Conservation (phyloP, 805 yeast species). For the Candida corydali region DNA sequence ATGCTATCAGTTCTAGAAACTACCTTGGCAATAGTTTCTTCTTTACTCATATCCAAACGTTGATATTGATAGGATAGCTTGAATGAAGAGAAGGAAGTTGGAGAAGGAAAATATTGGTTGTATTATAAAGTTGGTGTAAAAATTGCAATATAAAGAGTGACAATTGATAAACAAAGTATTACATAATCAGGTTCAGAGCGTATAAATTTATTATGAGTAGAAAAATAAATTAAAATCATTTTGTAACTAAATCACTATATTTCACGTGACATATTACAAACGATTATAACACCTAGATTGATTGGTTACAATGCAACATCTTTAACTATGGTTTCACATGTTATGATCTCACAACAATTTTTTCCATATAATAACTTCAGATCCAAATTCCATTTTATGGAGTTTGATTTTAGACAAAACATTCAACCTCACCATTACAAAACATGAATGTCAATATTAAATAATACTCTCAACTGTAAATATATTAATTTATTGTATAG, state of each 20-base stretch:
- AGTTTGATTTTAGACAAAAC: background rate
- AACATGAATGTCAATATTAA: background rate
- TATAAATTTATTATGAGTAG: too few species aligned
- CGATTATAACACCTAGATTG: background rate
- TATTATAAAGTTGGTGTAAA: too few species aligned
- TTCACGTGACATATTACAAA: constrained; percentile 7
- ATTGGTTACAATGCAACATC: constrained; percentile 3
- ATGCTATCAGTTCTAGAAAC: constrained; percentile 11
- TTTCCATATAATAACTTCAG: too few species aligned
- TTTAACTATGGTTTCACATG: background rate
- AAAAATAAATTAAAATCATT: background rate
- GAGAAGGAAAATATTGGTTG: too few species aligned
- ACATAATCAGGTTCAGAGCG: too few species aligned
- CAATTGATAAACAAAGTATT: background rate
- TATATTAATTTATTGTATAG: background rate
- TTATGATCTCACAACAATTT: too few species aligned
- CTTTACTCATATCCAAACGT: constrained; percentile 9
- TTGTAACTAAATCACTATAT: background rate
- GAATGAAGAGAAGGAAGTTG: too few species aligned
- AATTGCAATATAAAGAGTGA: background rate
- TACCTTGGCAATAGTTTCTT: constrained; percentile 11
- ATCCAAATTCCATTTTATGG: constrained; percentile 2
- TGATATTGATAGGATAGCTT: too few species aligned
- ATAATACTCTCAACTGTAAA: too few species aligned
- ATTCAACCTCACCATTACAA: background rate